Evolutionary conservation across 768 basidiomycete species (phyloP), one percentile per base, ranked within the genome.

Genomic region (Hortiboletus flavorubellus): DNA sequence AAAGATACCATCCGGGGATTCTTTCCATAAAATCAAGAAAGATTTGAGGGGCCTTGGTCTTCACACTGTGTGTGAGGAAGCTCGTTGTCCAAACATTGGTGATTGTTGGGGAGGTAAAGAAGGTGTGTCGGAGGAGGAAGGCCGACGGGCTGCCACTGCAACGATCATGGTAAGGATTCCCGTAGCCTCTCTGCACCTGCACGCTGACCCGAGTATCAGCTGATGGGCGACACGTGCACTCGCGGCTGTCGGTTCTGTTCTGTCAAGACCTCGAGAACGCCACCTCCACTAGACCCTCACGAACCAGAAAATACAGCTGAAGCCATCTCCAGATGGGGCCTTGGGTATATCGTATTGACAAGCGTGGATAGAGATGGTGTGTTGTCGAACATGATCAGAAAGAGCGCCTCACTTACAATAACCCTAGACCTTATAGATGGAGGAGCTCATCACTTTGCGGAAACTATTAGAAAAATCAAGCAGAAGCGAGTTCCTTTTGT

Each of bases 201-300:
- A 62, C 16, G 41, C 57, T 61, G 49, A 60, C 51, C 18, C 30
- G 5, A 33, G 33, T 23, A 55, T 30, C 60, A 98, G 95, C 76
- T 99, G 14, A 98, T 99, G 97, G 97, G 97, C 9, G 96, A 98
- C 74, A 97, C 93, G 14, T 99, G 97, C 68, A 99, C 97, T 35
- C 85, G 97, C 66, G 97, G 94, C 2, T 99, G 97, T 73, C 80
- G 95, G 51, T 99, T 99, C 68, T 99, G 97, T 65, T 91, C 95
- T 9, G 93, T 99, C 48, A 97, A 97, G 77, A 99, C 97, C 0
- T 93, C 93, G 3, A 79, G 82, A 49, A 69, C 85, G 0, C 97
- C 97, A 9, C 86, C 90, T 30, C 95, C 97, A 8, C 73, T 99
- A 38, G 96, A 99, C 67, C 86, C 91, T 0, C 93, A 97, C 65